Evolutionary conservation across 805 yeast species (phyloP), one percentile per base, ranked within the genome.

Genomic region (Barnettozyma pratensis): DNA sequence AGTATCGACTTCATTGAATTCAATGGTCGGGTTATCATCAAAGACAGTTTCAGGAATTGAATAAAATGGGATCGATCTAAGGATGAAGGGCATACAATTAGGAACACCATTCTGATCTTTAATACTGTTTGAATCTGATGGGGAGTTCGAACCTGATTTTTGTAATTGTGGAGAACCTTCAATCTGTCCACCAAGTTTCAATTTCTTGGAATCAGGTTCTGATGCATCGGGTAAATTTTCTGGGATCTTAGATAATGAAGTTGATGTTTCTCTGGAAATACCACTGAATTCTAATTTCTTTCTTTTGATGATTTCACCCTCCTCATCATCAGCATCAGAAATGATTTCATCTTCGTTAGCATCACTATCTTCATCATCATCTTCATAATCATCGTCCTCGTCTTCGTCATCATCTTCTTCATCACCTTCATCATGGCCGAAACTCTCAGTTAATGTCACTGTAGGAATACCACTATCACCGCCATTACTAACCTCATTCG

Each of bases 21-120:
- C 25, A 4, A 73, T 40, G 0, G 37, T 42, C 0, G 75, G 73
- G 47, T 66, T 71, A 19, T 70, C 66, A 10, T 67, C 51, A 38
- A 76, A 64, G 52, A 81, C 80, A 11, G 61, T 56, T 12, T 72
- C 68, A 0, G 95, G 92, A 9, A 86, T 79, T 0, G 86, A 75
- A 40, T 75, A 70, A 0, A 83, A 69, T 19, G 87, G 83, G 50
- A 84, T 76, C 39, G 82, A 78, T 50, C 91, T 67, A 29, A 86
- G 63, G 9, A 86, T 70, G 64, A 86, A 79, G 2, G 90, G 91
- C 34, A 85, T 63, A 65, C 83, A 82, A 54, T 83, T 85, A 6
- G 87, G 75, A 40, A 71, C 76, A 45, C 74, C 77, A 39, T 60
- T 71, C 28, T 69, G 71, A 53, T 70, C 62, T 5, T 44, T 38